Evolutionary conservation across 75 land plant genomes (phyloP), one percentile per base, ranked within the genome.

Genomic region (Larix kaempferi): DNA sequence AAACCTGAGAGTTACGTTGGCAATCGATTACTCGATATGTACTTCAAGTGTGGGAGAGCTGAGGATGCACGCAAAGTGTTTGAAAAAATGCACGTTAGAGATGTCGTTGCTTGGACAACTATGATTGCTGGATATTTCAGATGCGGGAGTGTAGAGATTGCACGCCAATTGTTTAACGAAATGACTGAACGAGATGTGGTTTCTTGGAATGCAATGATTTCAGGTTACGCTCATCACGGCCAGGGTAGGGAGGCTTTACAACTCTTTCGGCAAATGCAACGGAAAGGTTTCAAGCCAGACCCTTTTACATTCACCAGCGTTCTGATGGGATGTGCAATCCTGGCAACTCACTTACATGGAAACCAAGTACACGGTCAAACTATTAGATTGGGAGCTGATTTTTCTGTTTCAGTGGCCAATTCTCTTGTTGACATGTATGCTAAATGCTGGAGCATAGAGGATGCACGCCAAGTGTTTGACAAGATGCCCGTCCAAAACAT

Each of bases 371-470:
- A 86, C 75, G 71, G 71, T 54, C 49, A 57, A 12, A 29, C 81
- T 74, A 19, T 86, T 33, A 80, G 25, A 55, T 17, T 25, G 60
- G 80, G 86, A 59, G 29, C 60, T 7, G 59, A 74, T 0, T 49
- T 57, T 35, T 64, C 64, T 57, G 54, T 58, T 6, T 58, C 67
- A 23, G 66, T 86, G 26, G 78, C 67, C 61, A 85, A 79, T 49
- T 62, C 83, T 15, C 77, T 87, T 55, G 14, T 87, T 17, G 84
- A 81, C 56, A 85, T 87, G 89, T 87, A 87, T 74, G 82, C 71
- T 33, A 87, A 87, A 77, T 85, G 84, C 67, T 79, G 87, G 21
- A 72, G 79, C 56, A 21, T 59, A 8, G 74, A 29, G 17, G 52
- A 64, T 39, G 86, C 82, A 37, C 81, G 80, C 44, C 60, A 60